A percentile compares a stretch with the other conserved stretches of the same genome.
Evolutionary conservation across 257 asterid species (phyloP).

Genomic region (Nicotiana tabacum): DNA sequence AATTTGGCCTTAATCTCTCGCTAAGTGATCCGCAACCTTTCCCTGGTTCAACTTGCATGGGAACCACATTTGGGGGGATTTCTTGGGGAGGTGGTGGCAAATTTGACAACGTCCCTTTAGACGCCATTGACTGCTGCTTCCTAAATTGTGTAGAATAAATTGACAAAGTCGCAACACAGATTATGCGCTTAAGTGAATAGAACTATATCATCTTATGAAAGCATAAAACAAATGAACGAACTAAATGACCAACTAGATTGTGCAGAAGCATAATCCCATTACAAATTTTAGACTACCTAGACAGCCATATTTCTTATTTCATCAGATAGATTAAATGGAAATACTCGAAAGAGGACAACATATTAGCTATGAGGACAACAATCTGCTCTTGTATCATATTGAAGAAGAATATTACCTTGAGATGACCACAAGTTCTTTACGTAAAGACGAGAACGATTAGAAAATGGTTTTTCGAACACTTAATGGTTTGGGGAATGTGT

Average conservation of each 20-base stretch:
- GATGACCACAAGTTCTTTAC: neutral
- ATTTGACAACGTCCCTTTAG: conserved; percentile 7
- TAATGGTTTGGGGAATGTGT: neutral
- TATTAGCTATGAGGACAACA: neutral
- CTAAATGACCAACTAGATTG: neutral
- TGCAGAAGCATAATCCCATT: neutral
- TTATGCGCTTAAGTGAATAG: neutral
- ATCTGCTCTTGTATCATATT: neutral
- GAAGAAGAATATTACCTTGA: neutral
- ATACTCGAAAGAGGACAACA: neutral
- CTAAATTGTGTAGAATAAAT: neutral
- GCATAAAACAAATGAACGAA: neutral
- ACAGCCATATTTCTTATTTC: neutral
- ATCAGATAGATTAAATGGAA: neutral
- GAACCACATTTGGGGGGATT: conserved; percentile 21
- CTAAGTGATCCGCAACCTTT: neutral
- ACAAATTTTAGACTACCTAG: neutral
- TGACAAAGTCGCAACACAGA: neutral
- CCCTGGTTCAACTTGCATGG: conserved; percentile 11
- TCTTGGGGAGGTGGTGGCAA: conserved; percentile 28
- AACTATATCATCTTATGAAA: conserved; percentile 2
- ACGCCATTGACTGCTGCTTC: conserved; percentile 15
- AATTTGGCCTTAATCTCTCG: conserved; percentile 16
- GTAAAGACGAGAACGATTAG: neutral
- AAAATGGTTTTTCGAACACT: neutral